These are phyloP conservation scores for Tranzscheliella williamsii DNA, from an alignment of 1,284 basidiomycete genomes.

Conservation along the genomic window DNA sequence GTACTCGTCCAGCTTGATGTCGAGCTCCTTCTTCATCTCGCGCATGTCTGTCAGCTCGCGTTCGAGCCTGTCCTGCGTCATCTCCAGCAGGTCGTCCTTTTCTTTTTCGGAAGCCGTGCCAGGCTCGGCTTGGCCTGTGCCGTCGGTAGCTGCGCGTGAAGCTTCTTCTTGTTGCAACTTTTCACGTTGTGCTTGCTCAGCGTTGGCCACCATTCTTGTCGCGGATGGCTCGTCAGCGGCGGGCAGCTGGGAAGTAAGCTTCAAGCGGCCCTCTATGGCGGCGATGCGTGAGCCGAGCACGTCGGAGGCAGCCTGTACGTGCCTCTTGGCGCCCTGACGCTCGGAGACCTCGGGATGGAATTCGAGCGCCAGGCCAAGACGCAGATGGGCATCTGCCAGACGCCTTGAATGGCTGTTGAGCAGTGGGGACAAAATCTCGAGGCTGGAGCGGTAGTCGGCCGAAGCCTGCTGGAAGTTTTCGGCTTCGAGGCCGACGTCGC, in stretches of 20 bases:
- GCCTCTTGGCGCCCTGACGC: constrained; percentile 35
- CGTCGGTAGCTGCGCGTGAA: neutral
- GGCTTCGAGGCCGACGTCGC: constrained; percentile 56
- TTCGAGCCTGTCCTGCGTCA: constrained; percentile 26
- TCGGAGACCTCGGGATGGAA: constrained; percentile 50
- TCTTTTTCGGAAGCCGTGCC: constrained; percentile 14
- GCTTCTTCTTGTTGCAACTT: constrained; percentile 1
- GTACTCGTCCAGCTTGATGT: constrained; percentile 56
- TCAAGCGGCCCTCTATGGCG: constrained; percentile 32
- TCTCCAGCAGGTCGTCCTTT: constrained; percentile 41
- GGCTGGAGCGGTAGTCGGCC: constrained; percentile 45
- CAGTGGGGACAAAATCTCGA: constrained; percentile 42
- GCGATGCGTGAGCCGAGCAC: constrained; percentile 36
- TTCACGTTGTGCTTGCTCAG: too few relatives aligned
- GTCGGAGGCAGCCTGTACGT: constrained; percentile 43
- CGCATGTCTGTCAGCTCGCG: constrained; percentile 46
- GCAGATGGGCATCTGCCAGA: constrained; percentile 56
- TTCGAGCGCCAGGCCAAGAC: constrained; percentile 56
- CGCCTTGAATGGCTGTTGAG: constrained; percentile 52
- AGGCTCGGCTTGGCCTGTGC: constrained; percentile 5
- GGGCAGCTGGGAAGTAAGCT: neutral
- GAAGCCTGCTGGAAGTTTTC: constrained; percentile 60
- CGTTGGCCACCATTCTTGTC: too few relatives aligned
- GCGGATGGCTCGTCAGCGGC: neutral
- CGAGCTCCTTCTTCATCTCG: constrained; percentile 52